These are phyloP conservation scores for Termitomyces sp. DNA, from an alignment of 768 basidiomycete species.

Conservation along the genomic window DNA sequence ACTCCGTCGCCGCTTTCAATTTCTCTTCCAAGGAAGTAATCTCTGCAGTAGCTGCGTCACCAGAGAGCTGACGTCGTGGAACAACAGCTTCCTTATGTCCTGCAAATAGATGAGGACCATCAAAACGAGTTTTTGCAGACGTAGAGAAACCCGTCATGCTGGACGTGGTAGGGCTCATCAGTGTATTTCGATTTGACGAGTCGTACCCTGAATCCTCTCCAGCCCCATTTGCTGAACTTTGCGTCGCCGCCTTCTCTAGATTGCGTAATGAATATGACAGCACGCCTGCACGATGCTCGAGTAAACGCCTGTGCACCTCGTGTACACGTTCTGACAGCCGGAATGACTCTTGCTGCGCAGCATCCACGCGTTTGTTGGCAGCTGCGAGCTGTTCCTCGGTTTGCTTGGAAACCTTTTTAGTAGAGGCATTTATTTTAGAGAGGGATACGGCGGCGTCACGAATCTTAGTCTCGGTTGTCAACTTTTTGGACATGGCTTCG, in stretches of 20 bases:
- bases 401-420: constrained; percentile 61
- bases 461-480: constrained; percentile 81
- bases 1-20: constrained; percentile 58
- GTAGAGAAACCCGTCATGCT: constrained; percentile 41
- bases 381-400: constrained; percentile 69
- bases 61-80: constrained; percentile 44
- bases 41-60: constrained; percentile 44
- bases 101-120: constrained; percentile 83
- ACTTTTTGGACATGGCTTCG: constrained; percentile 67
- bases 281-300: constrained; percentile 84
- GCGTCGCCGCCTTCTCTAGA: constrained; percentile 47
- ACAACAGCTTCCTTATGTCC: constrained; percentile 72
- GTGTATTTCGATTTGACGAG: constrained; percentile 49
- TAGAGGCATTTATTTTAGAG: constrained; percentile 59
- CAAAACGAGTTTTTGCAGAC: constrained; percentile 60
- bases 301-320: constrained; percentile 61
- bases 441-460: constrained; percentile 83
- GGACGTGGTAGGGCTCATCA: constrained; percentile 48
- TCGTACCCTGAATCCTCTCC: constrained; percentile 52
- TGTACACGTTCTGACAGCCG: constrained; percentile 61
- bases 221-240: constrained; percentile 29
- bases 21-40: constrained; percentile 60
- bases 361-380: constrained; percentile 71
- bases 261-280: constrained; percentile 68
- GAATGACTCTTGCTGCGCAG: constrained; percentile 70